Percentiles rank a stretch among this genome's conserved stretches.
Conservation (phyloP, 2,329 filamentous ascomycete species). For the Alternaria rosae region DNA sequence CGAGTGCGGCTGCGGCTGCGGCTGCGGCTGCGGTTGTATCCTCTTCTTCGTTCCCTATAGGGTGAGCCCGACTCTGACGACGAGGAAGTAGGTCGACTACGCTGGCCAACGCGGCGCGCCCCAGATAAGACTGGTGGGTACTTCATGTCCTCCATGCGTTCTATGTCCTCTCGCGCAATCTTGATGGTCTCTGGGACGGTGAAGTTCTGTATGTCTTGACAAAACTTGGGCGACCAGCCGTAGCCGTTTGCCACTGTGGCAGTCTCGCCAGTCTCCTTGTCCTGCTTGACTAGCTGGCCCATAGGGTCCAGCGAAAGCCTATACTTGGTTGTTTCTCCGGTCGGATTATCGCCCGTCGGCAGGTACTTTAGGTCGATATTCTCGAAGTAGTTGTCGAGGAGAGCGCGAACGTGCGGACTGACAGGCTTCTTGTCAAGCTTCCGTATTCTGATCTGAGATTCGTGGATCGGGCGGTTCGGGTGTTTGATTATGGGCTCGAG, state of each 20-base stretch:
- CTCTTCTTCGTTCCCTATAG: constrained; percentile 16
- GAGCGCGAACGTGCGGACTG: constrained; percentile 70
- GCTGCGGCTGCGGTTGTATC: constrained; percentile 21
- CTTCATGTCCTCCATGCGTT: constrained; percentile 24
- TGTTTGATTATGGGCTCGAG: constrained; percentile 80
- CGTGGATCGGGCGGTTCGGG: constrained; percentile 75
- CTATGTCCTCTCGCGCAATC: constrained; percentile 27
- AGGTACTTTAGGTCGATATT: constrained; percentile 60
- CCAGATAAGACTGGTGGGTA: constrained; percentile 5
- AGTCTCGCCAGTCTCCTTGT: constrained; percentile 71
- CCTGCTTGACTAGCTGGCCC: constrained; percentile 71
- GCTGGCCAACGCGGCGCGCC: constrained; percentile 16
- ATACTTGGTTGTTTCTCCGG: constrained; percentile 54
- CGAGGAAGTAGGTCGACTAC: constrained; percentile 19
- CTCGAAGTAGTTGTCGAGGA: constrained; percentile 74
- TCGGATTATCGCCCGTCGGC: constrained; percentile 53
- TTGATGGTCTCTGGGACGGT: constrained; percentile 33
- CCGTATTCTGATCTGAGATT: constrained; percentile 67
- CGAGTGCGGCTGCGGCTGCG: constrained; percentile 22
- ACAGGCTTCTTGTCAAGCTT: constrained; percentile 73
- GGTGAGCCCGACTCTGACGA: constrained; percentile 20
- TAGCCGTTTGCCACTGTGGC: constrained; percentile 79
- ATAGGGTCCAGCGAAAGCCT: constrained; percentile 68
- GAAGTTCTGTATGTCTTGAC: constrained; percentile 75
- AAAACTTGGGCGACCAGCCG: constrained; percentile 84